phyloP scores from a whole-genome alignment of 345 rosid species.

The Populus nigra region DNA sequence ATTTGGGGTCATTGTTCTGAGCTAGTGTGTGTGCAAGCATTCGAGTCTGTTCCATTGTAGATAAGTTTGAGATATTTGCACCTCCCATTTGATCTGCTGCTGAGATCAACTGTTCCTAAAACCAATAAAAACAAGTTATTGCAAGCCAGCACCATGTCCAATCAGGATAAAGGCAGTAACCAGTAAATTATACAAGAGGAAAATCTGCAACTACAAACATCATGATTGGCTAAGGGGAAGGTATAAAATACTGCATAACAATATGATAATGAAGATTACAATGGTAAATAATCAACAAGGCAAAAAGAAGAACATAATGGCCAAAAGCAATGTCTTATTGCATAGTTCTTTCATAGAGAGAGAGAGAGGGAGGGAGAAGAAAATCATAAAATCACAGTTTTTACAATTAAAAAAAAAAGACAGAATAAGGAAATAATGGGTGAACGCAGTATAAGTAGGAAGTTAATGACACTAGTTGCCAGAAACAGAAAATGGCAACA shows the following conservation, averaged over 20 bases:
- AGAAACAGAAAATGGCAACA: neutral
- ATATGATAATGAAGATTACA: neutral
- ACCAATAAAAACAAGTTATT: conserved; percentile 16
- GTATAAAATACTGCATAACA: neutral
- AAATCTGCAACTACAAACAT: neutral
- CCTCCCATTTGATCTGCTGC: conserved; percentile 62
- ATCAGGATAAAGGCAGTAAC: neutral
- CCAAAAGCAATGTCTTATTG: neutral
- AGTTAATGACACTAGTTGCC: neutral
- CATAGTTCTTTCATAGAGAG: neutral
- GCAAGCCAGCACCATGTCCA: neutral
- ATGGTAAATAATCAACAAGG: neutral
- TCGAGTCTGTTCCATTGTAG: conserved; percentile 97
- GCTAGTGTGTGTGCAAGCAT: conserved; percentile 92
- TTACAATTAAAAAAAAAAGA: neutral
- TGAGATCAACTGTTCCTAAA: conserved; percentile 65
- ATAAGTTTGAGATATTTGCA: conserved; percentile 52
- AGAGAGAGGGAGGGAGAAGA: neutral
- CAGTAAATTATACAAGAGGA: no score
- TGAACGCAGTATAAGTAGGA: no score
- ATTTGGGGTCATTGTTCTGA: conserved; percentile 86
- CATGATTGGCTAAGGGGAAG: neutral
- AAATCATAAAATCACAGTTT: no score
- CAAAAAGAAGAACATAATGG: neutral
- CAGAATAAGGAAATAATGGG: neutral